Evolutionary conservation across 2,329 filamentous ascomycete species (phyloP).

Genomic region (Talaromyces sp.): DNA sequence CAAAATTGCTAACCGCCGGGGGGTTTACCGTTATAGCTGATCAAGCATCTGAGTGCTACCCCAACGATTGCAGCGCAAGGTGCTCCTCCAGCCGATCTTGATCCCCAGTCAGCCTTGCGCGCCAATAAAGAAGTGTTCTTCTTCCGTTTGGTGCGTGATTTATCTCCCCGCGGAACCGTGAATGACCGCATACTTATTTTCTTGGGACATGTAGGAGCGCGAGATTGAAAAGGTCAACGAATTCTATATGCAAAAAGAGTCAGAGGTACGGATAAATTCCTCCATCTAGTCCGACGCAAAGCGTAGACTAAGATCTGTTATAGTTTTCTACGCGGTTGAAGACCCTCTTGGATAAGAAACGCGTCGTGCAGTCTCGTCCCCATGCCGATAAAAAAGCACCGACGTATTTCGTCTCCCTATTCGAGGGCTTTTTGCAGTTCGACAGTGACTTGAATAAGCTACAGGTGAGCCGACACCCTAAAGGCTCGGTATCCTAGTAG

Average conservation of each 20-base stretch:
- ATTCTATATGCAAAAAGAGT: conserved; percentile 96
- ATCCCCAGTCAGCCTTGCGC: conserved; percentile 84
- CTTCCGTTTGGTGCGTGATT: conserved; percentile 74
- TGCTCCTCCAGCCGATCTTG: conserved; percentile 45
- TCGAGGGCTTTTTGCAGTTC: conserved; percentile 97
- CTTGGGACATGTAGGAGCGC: conserved; percentile 62
- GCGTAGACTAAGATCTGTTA: conserved; percentile 1
- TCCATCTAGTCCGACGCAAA: neutral
- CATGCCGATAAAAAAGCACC: conserved; percentile 78
- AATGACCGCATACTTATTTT: neutral
- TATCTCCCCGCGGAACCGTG: neutral
- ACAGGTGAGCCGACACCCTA: conserved; percentile 45
- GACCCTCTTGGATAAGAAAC: conserved; percentile 92
- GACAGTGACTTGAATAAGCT: conserved; percentile 95
- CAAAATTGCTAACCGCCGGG: conserved; percentile 15
- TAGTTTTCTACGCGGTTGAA: conserved; percentile 90
- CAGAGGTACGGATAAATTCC: conserved; percentile 62
- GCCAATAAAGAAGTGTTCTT: conserved; percentile 99
- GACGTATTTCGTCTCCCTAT: conserved; percentile 86
- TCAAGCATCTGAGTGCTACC: conserved; percentile 94
- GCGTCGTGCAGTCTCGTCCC: conserved; percentile 73
- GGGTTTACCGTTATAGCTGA: conserved; percentile 60
- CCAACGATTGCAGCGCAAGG: conserved; percentile 75
- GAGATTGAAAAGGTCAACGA: conserved; percentile 98
- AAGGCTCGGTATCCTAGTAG: neutral